Percentiles rank a stretch among this genome's conserved stretches.
phyloP scores from a whole-genome alignment of 208 protist species.

The Leishmania martiniquensis region DNA sequence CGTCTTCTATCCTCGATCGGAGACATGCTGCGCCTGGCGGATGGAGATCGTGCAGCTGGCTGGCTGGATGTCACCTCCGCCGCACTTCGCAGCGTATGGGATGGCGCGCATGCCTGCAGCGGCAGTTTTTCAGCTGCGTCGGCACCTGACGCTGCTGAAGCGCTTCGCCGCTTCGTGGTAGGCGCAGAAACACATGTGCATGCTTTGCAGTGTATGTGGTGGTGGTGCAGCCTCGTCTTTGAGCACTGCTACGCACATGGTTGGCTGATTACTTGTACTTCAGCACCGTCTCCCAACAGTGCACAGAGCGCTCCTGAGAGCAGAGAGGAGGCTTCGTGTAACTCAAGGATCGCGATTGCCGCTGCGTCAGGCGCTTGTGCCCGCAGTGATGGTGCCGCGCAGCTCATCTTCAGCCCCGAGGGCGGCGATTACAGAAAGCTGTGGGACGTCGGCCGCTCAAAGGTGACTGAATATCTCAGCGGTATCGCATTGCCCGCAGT shows the following conservation, averaged over 20 bases:
- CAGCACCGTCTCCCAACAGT: not conserved
- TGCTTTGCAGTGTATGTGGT: slow-evolving; percentile 21
- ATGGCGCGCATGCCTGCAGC: not conserved
- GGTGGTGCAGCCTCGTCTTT: slow-evolving; percentile 26
- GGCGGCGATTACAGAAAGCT: not conserved
- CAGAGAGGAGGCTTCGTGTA: not conserved
- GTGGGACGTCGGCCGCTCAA: slow-evolving; percentile 3
- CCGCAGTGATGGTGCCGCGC: not conserved
- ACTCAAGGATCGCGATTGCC: not conserved
- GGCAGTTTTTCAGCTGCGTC: not conserved
- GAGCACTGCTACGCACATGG: slow-evolving; percentile 7
- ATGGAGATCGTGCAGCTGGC: slow-evolving; percentile 10
- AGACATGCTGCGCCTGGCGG: not conserved
- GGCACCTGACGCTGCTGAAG: not conserved
- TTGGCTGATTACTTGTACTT: not conserved
- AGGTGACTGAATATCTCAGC: slow-evolving; percentile 5
- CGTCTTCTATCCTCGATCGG: slow-evolving; percentile 11
- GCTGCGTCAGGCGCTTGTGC: not conserved
- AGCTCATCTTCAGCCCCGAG: not conserved
- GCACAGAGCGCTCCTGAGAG: not conserved
- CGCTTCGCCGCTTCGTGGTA: not conserved
- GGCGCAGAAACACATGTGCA: not conserved
- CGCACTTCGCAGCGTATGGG: slow-evolving; percentile 11
- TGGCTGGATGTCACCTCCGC: slow-evolving; percentile 27
- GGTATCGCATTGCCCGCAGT: not conserved